These are phyloP conservation scores for Mycogone perniciosa DNA, from an alignment of 2,329 filamentous ascomycete species.

Conservation along the genomic window DNA sequence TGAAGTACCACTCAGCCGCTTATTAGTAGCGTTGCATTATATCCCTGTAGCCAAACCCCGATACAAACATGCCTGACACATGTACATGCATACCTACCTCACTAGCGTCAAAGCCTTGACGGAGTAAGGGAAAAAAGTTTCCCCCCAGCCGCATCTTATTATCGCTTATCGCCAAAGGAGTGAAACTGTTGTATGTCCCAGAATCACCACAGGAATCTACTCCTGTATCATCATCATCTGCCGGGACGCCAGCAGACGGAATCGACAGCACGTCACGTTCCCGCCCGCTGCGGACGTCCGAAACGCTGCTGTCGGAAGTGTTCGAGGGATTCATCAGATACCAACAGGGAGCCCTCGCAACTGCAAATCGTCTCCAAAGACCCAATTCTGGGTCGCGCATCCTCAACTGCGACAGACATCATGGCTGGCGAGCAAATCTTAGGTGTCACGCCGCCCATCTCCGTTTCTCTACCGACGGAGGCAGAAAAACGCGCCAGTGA, in stretches of 20 bases:
- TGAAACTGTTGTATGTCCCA: not conserved
- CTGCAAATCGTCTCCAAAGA: not conserved
- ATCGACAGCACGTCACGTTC: not conserved
- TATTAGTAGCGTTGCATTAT: not conserved
- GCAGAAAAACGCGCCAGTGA: constrained; percentile 72
- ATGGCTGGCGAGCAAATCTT: constrained; percentile 35
- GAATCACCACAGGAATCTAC: no score
- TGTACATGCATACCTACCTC: constrained; percentile 1
- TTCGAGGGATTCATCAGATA: not conserved
- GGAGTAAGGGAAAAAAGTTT: not conserved
- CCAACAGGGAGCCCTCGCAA: not conserved
- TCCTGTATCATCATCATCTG: no score
- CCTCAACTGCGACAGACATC: constrained; percentile 1
- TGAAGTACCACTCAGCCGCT: not conserved
- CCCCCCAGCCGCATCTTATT: not conserved
- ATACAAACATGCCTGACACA: not conserved
- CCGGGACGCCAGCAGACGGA: not conserved
- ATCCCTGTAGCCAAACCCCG: not conserved
- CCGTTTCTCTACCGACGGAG: constrained; percentile 66
- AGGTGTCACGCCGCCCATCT: constrained; percentile 82
- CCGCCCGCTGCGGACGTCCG: not conserved
- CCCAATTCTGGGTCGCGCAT: not conserved
- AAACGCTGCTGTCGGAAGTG: not conserved
- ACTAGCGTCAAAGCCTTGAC: not conserved
- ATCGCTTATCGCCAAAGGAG: not conserved